Conservation (phyloP, 192 early-diverging fungal genomes). For the Linnemannia hyalina region DNA sequence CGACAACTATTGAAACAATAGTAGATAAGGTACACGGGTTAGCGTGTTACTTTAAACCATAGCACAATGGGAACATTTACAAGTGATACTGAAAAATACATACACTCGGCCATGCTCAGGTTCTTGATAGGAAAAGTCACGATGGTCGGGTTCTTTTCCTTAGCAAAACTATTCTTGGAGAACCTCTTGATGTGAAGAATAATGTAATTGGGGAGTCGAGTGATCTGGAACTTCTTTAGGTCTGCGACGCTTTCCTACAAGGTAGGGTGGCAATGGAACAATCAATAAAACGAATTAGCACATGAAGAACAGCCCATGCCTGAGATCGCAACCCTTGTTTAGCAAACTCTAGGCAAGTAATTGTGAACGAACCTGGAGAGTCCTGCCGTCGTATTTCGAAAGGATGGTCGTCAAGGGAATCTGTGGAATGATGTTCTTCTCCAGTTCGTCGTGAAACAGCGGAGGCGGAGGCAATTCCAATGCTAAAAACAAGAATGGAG, state of each 20-base stretch:
- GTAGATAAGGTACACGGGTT: background rate
- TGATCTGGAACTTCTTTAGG: conserved; percentile 80
- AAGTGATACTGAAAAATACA: conserved; percentile 7
- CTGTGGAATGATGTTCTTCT: conserved; percentile 94
- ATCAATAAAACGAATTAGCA: conserved; percentile 1
- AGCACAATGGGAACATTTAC: too few species aligned
- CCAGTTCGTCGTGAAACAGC: conserved; percentile 87
- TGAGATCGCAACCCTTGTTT: background rate
- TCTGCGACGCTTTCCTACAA: conserved; percentile 64
- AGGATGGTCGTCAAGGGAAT: conserved; percentile 86
- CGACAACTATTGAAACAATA: conserved; percentile 63
- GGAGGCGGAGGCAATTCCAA: conserved; percentile 93
- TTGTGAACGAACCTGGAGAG: conserved; percentile 63
- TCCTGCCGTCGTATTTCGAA: conserved; percentile 86
- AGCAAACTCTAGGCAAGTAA: background rate
- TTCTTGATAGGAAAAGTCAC: conserved; percentile 94
- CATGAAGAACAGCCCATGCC: background rate
- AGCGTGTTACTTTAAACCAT: background rate
- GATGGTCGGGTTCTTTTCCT: conserved; percentile 97
- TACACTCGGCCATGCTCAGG: conserved; percentile 88
- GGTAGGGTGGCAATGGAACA: background rate
- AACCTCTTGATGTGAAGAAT: conserved; percentile 95
- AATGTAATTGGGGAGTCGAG: conserved; percentile 83
- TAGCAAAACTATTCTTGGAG: conserved; percentile 83
- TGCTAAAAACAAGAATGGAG: conserved; percentile 89